Evolutionary conservation across 2,329 filamentous ascomycete species (phyloP), one percentile per base, ranked within the genome.

Genomic region (Sclerotinia minor): DNA sequence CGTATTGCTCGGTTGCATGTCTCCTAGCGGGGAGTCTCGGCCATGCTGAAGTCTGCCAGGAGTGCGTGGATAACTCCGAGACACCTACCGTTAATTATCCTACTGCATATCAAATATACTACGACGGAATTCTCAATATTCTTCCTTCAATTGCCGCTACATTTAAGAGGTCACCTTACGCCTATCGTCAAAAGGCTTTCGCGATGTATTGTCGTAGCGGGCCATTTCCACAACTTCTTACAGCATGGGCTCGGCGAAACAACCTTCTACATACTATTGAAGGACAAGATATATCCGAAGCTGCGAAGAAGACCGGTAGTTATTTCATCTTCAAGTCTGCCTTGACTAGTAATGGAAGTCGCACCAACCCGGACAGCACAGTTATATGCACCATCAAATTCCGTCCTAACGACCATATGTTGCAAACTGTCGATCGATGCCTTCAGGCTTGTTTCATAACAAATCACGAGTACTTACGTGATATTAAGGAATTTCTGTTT

Each of bases 1-100:
- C 64, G 26, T 76, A 76, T 41, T 76, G 74, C 49, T 74, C 73
- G 5, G 44, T 49, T 9, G 72, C 71, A n/a, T 76, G 75, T 69
- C 66, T 74, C 24, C 60, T 75, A 19, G 70, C 71, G 11, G 68
- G 73, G 52, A 57, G 73, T 21, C 71, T 68, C 26, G 44, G 67
- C 50, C 75, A 76, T 68, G 54, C 67, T 29, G 21, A 44, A 32
- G 57, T 59, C 24, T 74, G 72, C 29, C 64, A 65, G 24, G 68
- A 72, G 29, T 50, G 44, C n/a, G 64, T 68, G 32, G 52, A 69
- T 13, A 64, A 63, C 8, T 49, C 52, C 17, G 55, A 24, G 35
- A 60, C 52, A 15, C 17, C n/a, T 11, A 44, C 47, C 26, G 49
- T 26, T 8, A 19, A 13, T 38, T 41, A 63, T 38, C 67, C 64